phyloP scores from a whole-genome alignment of 2,329 filamentous ascomycete genomes.

The Fusarium solani-melongenae region DNA sequence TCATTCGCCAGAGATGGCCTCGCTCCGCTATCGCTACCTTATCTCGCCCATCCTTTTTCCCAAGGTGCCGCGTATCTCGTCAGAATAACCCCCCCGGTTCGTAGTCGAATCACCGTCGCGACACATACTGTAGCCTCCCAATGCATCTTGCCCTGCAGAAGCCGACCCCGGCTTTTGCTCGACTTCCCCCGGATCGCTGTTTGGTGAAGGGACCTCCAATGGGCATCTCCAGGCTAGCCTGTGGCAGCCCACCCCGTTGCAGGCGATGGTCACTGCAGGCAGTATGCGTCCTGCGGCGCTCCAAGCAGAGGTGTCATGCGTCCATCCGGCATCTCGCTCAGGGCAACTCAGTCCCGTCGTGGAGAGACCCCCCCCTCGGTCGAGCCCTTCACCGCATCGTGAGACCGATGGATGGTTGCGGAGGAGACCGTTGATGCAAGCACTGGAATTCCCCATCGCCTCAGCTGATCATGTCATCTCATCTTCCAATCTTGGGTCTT shows the following conservation, averaged over 20 bases:
- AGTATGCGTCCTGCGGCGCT: conserved; percentile 28
- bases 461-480: conserved; percentile 30
- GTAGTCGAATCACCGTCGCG: conserved; percentile 12
- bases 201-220: conserved; percentile 19
- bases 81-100: conserved; percentile 18
- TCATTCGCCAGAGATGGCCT: conserved; percentile 24
- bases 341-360: not conserved
- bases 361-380: conserved; percentile 22
- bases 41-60: conserved; percentile 4
- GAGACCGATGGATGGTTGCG: conserved; percentile 18
- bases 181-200: conserved; percentile 15
- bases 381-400: conserved; percentile 32
- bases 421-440: conserved; percentile 19
- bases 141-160: conserved; percentile 26
- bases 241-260: conserved; percentile 18
- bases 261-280: conserved; percentile 2
- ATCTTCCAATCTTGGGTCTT: conserved; percentile 23
- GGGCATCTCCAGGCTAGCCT: conserved; percentile 25
- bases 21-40: conserved; percentile 22
- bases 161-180: conserved; percentile 16
- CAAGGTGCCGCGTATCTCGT: conserved; percentile 15
- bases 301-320: conserved; percentile 34
- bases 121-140: not conserved
- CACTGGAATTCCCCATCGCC: conserved; percentile 15
- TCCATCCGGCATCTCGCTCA: conserved; percentile 23